Evolutionary conservation across 73 alveolate genomes (phyloP), one percentile per base, ranked within the genome.

Genomic region (Paramecium octaurelia): DNA sequence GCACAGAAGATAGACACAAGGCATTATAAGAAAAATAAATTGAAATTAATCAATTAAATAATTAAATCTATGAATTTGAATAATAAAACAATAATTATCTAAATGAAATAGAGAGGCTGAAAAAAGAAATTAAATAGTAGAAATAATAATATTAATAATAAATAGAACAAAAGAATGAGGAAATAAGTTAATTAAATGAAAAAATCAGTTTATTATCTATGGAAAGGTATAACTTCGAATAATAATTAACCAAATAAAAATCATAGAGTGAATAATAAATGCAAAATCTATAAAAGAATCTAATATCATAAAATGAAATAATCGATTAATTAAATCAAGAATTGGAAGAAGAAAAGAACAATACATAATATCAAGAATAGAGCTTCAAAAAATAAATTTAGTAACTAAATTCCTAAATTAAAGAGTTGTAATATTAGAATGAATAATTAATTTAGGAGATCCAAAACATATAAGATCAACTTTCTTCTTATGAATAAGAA

Each of bases 171-270:
- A 31, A 27, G 46, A 64, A 64, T 64, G 46, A 27, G 14, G 84
- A 64, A 27, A 64, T 64, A 27, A 64, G 46, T 64, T 64, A 27
- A 12, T 42, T 64, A 27, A 27, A 64, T 31, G 84, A 64, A 24
- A 64, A 64, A 64, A 34, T 64, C 4, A 24, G 84, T 34, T 64
- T 64, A 27, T 24, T 64, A 34, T 64, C 84, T 27, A 64, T 64
- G 84, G 84, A 64, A 10, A 64, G 84, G n/a, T 64, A 64, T 20
- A 64, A 64, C 8, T 64, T 64, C 31, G 84, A 64, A 64, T 64
- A 64, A 64, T 27, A 64, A 24, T 24, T 64, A 24, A 4, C 2
- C 6, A 64, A 64, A 64, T 64, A 64, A 34, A 64, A 64, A 64
- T 27, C 10, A 0, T 34, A 64, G 31, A 31, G 10, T 12, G 84